Base-by-base conservation (phyloP, 2,329 filamentous ascomycete genomes). In the Diaporthe ilicicola region DNA sequence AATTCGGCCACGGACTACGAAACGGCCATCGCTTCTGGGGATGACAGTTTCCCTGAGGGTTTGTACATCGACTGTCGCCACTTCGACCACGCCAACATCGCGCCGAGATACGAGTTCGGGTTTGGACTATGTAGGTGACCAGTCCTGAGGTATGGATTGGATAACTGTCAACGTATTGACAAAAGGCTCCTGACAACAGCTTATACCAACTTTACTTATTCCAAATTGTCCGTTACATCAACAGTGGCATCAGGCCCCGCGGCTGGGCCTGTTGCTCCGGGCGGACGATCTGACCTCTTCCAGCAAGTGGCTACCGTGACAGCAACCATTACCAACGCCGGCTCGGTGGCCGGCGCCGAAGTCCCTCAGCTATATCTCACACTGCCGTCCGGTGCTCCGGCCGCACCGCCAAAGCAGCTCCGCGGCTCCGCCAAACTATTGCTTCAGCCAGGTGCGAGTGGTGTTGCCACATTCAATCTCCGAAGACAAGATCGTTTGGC, bases 131-230 rank as follows among this genome's bases (percentile, higher is more conserved):
- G 83, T 85, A 76, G 81, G 83, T 80, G 9, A 4, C 34, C 34
- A n/a, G n/a, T 17, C 48, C 51, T 22, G n/a, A n/a, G 2, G 19
- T 3, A 22, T 6, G 27, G 4, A 15, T 29, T 4, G 4, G 24
- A 55, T 4, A 34, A 4, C 34, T 24, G 29, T 48, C 1, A 6
- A 22, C 7, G 15, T n/a, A n/a, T 53, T 69, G 44, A 72, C 32
- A 42, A 15, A 22, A 19, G 1, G 2, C 32, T 27, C 13, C 13
- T n/a, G 15, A 17, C 32, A 29, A 48, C 71, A 86, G 91, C 90
- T 17, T 94, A 93, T 81, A 93, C 92, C 1, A 90, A 85, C 32
- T 94, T 93, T 80, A 84, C 85, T 37, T 91, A 90, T 77, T 84
- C 86, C 19, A 81, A 84, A 70, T 82, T 91, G 13, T 81, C 80